These are phyloP conservation scores for Acanthamoeba sp. DNA, from an alignment of 208 protist species.

Conservation along the genomic window DNA sequence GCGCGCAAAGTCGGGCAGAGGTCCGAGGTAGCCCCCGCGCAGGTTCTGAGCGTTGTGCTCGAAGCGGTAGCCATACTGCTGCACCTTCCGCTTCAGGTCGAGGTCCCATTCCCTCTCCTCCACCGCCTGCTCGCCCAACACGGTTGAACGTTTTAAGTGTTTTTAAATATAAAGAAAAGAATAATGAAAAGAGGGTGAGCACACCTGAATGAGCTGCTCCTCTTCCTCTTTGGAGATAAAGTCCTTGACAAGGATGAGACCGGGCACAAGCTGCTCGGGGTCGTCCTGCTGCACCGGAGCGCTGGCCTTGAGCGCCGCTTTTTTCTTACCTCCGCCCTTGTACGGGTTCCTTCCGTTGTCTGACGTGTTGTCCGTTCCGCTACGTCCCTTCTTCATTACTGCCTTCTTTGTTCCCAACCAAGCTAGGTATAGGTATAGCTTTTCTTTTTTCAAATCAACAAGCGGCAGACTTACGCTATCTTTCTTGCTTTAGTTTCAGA, in stretches of 20 bases:
- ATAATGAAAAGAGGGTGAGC: not conserved
- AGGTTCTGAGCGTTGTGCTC: slow-evolving; percentile 20
- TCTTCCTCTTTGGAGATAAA: slow-evolving; percentile 39
- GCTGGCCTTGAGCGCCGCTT: not conserved
- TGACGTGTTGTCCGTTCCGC: not conserved
- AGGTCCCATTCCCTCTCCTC: not conserved
- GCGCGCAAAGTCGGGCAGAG: not conserved
- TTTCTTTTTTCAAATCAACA: not conserved
- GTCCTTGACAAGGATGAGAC: not conserved
- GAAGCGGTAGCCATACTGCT: slow-evolving; percentile 21
- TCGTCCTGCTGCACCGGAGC: not conserved
- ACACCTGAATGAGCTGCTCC: slow-evolving; percentile 16
- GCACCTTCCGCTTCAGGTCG: slow-evolving; percentile 27
- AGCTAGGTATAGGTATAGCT: not conserved
- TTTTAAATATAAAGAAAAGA: not conserved
- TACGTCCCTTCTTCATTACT: not conserved
- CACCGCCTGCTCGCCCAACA: not conserved
- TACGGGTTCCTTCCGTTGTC: not conserved
- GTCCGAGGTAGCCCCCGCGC: slow-evolving; percentile 4
- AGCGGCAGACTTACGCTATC: not conserved
- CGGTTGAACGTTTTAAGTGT: too few species aligned
- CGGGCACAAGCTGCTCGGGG: not conserved
- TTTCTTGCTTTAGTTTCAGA: too few species aligned
- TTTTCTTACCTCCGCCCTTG: slow-evolving; percentile 21
- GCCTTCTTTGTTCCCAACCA: not conserved